Conservation (phyloP, 768 basidiomycete genomes). For the Boletus subparvulus region DNA sequence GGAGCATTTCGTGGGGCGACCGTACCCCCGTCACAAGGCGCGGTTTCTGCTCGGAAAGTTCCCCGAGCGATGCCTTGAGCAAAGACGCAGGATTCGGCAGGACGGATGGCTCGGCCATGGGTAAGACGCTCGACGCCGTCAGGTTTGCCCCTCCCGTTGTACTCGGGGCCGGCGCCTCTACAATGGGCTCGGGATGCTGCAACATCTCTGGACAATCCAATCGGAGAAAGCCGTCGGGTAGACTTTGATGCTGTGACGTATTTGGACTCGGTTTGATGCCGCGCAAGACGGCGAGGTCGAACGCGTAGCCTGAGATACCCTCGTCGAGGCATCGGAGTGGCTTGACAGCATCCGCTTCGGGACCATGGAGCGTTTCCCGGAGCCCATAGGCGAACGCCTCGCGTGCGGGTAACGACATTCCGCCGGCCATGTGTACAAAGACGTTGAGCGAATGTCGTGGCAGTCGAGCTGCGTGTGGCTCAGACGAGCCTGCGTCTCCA, state of each 20-base stretch:
- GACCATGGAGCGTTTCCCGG: constrained; percentile 52
- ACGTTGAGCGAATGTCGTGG: constrained; percentile 41
- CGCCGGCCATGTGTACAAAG: constrained; percentile 71
- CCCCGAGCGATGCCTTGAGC: constrained; percentile 56
- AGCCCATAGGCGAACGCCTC: constrained; percentile 61
- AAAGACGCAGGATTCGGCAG: constrained; percentile 37
- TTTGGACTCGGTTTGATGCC: constrained; percentile 22
- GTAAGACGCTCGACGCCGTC: neutral
- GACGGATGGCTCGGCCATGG: neutral
- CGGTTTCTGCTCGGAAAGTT: constrained; percentile 55
- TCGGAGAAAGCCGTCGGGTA: constrained; percentile 13
- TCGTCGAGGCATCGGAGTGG: constrained; percentile 63
- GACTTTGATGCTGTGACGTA: constrained; percentile 14
- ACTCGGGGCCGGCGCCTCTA: constrained; percentile 9
- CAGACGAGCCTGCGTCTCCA: neutral
- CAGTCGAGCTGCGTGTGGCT: neutral
- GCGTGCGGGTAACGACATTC: constrained; percentile 54
- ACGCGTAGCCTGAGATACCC: constrained; percentile 65
- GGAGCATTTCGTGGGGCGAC: constrained; percentile 77
- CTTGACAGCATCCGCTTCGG: constrained; percentile 51
- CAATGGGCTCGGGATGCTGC: constrained; percentile 13
- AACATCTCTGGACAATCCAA: constrained; percentile 10
- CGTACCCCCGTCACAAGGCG: constrained; percentile 56
- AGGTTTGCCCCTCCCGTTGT: neutral
- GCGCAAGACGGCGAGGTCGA: constrained; percentile 60